Percentiles rank a stretch among this genome's conserved stretches.
These are phyloP conservation scores for Cyclotella distinguenda DNA, from an alignment of 108 stramenopile species.

Conservation along the genomic window DNA sequence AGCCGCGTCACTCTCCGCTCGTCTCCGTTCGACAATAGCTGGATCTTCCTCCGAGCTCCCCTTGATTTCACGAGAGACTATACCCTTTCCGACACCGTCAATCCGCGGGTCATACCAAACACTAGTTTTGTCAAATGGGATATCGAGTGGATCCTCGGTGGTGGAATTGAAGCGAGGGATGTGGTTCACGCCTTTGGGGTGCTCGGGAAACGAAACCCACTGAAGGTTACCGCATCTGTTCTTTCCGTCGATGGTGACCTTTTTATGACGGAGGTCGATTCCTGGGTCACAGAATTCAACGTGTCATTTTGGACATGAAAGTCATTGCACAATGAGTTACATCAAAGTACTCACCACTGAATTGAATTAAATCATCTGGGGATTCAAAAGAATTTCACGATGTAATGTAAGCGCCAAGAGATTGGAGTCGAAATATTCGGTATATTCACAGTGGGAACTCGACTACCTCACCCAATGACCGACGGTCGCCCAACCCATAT, in stretches of 20 bases:
- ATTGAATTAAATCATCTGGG: constrained; percentile 46
- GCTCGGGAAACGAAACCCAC: constrained; percentile 75
- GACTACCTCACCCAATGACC: constrained; percentile 63
- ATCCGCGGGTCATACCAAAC: constrained; percentile 48
- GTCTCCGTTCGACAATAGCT: background rate
- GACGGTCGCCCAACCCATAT: constrained; percentile 72
- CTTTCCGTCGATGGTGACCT: constrained; percentile 50
- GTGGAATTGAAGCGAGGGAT: constrained; percentile 39
- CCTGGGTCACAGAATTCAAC: too few species aligned
- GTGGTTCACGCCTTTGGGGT: constrained; percentile 46
- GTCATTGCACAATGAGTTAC: too few species aligned
- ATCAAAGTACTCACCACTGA: constrained; percentile 63
- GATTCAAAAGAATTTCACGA: background rate
- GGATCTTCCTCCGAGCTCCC: constrained; percentile 7
- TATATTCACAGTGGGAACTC: background rate
- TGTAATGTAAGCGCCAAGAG: background rate
- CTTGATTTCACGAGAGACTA: constrained; percentile 15
- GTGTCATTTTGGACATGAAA: too few species aligned
- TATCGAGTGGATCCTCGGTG: constrained; percentile 38
- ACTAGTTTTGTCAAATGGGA: constrained; percentile 46
- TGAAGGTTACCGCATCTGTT: constrained; percentile 81
- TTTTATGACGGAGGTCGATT: constrained; percentile 53
- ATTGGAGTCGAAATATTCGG: background rate
- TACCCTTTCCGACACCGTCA: constrained; percentile 28
- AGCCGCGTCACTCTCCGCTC: constrained; percentile 14